Evolutionary conservation across 306 rosid species (phyloP), one percentile per base, ranked within the genome.

Genomic region (Oxytropis ochrocephala): DNA sequence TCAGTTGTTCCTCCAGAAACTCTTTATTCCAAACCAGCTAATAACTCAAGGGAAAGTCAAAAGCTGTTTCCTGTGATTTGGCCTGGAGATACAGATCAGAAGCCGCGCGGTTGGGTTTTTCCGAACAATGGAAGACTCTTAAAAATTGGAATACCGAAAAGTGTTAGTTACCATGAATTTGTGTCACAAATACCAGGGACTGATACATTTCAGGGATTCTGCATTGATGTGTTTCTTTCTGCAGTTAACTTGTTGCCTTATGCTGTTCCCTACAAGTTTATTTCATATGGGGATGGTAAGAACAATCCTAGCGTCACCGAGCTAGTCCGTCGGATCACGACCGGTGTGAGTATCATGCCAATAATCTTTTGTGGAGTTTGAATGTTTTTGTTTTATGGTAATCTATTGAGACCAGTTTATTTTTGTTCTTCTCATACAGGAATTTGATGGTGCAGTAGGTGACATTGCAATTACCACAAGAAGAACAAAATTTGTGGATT

Each of bases 21-120:
- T n/a, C 81, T 83, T 48, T 79, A 84, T 84, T 59, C 85, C 14
- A 75, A 77, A 51, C 84, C 96, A n/a, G 70, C 80, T 19, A 85
- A 87, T 67, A 74, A 48, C 12, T 81, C 91, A 17, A 75, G 65
- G 63, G 69, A 72, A 30, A 89, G 56, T 47, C 82, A 84, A 64
- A 80, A 18, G 65, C 77, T 95, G 4, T 35, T n/a, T 13, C 14
- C 41, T 30, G 84, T 82, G 32, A 69, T 95, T 74, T 95, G 99
- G 99, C 99, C 99, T 0, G 99, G 99, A 74, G 84, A 89, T 29
- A 74, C 84, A 4, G 44, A 35, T 4, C 78, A 83, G 59, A 83
- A 32, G 75, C 99, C 99, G 68, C 97, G 97, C 13, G 99, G 99
- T 27, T 95, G 99, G 99, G 89, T 85, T 47, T 95, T 95, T 71